Percentiles rank a stretch among this genome's conserved stretches.
These are phyloP conservation scores for Graphilbum fragrans DNA, from an alignment of 2,329 filamentous ascomycete species.

Conservation along the genomic window DNA sequence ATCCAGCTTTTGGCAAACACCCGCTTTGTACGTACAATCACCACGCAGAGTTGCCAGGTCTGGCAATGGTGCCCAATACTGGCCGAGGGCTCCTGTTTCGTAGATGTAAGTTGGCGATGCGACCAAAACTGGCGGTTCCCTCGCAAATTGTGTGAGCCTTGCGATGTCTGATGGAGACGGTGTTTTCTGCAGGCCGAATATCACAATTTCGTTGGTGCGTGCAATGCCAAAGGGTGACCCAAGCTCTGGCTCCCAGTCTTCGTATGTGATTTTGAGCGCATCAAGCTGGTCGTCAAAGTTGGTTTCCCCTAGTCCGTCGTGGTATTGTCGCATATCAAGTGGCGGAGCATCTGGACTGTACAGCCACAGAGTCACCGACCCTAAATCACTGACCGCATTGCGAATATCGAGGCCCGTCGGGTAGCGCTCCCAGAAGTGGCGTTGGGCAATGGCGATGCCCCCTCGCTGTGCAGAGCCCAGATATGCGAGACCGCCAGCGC, in stretches of 20 bases:
- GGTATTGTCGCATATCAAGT: slow-evolving; percentile 43
- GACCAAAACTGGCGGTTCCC: no score
- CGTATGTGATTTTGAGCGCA: slow-evolving; percentile 50
- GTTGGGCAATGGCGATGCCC: slow-evolving; percentile 45
- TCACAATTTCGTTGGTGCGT: slow-evolving; percentile 42
- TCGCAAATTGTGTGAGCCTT: no score
- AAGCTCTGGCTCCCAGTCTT: slow-evolving; percentile 45
- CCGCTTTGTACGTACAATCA: no score
- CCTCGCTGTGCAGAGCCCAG: slow-evolving; percentile 43
- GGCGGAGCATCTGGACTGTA: slow-evolving; percentile 44
- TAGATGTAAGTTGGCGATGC: no score
- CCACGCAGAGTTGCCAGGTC: no score
- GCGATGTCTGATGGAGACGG: no score
- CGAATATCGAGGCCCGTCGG: slow-evolving; percentile 45
- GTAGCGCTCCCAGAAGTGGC: slow-evolving; percentile 53
- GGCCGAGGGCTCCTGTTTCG: no score
- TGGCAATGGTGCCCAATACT: no score
- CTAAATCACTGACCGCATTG: slow-evolving; percentile 33
- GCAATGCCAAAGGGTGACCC: slow-evolving; percentile 45
- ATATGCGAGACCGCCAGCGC: slow-evolving; percentile 44
- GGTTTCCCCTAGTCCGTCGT: slow-evolving; percentile 43
- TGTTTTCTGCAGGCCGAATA: no score
- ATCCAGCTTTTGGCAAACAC: slow-evolving; percentile 39
- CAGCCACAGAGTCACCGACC: slow-evolving; percentile 46
- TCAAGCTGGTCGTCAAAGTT: slow-evolving; percentile 47